phyloP scores from a whole-genome alignment of 2,329 filamentous ascomycete genomes.

The Mollisia scopiformis region DNA sequence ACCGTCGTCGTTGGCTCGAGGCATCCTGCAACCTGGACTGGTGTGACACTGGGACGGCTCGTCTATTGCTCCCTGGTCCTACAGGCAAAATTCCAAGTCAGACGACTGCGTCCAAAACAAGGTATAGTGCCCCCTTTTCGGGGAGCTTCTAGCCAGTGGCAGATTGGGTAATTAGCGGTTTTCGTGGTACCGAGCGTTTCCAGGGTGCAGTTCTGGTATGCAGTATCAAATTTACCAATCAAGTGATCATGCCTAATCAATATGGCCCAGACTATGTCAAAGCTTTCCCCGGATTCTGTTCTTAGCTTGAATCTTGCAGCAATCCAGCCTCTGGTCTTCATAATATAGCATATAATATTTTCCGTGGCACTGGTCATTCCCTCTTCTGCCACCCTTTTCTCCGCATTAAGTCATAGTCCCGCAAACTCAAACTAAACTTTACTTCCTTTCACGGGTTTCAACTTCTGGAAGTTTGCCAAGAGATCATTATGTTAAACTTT shows the following conservation, averaged over 20 bases:
- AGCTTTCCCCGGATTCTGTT: not conserved
- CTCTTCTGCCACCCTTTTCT: not conserved
- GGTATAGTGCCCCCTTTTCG: not conserved
- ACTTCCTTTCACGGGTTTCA: not conserved
- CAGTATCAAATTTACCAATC: not conserved
- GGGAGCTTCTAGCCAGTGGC: not conserved
- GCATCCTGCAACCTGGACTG: no score
- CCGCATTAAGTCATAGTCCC: not conserved
- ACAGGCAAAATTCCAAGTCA: slow-evolving; percentile 1
- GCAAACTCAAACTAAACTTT: not conserved
- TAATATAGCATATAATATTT: not conserved
- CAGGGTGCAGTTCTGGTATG: not conserved
- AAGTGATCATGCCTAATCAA: not conserved
- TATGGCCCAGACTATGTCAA: not conserved
- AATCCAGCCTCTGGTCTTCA: not conserved
- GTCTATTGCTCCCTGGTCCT: no score
- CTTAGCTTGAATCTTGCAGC: not conserved
- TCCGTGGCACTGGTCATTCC: not conserved
- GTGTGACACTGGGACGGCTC: not conserved
- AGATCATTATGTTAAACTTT: not conserved
- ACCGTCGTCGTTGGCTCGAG: not conserved
- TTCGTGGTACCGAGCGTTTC: not conserved
- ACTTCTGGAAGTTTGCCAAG: not conserved
- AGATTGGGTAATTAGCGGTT: not conserved
- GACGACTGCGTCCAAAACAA: not conserved